A percentile compares a stretch with the other conserved stretches of the same genome.
Evolutionary conservation across 306 rosid genomes (phyloP).

Genomic region (Potentilla sterilis): DNA sequence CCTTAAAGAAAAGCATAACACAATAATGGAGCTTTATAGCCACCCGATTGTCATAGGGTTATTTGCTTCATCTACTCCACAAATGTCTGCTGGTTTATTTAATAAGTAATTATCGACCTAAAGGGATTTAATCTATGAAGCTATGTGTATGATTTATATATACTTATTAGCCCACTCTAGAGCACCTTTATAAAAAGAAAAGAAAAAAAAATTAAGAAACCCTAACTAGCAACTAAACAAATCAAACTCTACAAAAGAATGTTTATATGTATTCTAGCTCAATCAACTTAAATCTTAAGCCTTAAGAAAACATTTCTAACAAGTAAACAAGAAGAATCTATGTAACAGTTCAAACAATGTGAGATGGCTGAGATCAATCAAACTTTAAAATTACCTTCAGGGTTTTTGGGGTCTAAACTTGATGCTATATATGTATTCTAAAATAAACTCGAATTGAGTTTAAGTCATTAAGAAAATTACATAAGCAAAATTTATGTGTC

Average conservation of each 20-base stretch:
- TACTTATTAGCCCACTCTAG: not conserved
- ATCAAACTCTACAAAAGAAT: not conserved
- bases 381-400: not conserved
- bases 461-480: not conserved
- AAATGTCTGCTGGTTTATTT: not conserved
- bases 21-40: constrained; percentile 8
- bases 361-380: no score
- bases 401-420: not conserved
- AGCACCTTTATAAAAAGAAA: no score
- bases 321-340: not conserved
- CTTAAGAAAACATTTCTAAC: not conserved
- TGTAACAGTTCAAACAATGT: not conserved
- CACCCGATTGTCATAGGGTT: not conserved
- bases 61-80: constrained; percentile 4
- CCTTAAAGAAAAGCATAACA: constrained; percentile 28
- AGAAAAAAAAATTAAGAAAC: no score
- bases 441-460: not conserved
- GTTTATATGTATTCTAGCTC: not conserved
- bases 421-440: not conserved
- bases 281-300: not conserved
- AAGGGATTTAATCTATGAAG: not conserved
- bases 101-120: not conserved
- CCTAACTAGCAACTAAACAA: not conserved
- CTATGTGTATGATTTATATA: not conserved
- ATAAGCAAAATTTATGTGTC: not conserved